phyloP scores from a whole-genome alignment of 345 rosid species.

The Eucalyptus paniculata region DNA sequence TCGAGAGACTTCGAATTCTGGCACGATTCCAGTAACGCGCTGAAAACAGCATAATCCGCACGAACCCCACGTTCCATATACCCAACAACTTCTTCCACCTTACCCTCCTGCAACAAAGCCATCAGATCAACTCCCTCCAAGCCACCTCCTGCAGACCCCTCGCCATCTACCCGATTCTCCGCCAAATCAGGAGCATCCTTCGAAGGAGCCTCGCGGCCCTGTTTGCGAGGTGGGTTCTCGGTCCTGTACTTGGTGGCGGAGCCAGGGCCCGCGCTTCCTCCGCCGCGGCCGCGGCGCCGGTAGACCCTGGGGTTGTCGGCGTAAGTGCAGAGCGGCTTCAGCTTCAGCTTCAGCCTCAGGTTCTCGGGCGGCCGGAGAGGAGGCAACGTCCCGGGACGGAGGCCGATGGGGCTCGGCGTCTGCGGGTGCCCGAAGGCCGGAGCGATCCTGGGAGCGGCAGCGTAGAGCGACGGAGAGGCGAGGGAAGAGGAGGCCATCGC shows the following conservation, averaged over 20 bases:
- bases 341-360: background rate
- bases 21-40: slow-evolving; percentile 17
- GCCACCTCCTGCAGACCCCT: background rate
- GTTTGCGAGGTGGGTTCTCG: background rate
- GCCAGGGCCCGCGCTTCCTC: background rate
- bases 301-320: slow-evolving; percentile 1
- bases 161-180: background rate
- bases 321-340: slow-evolving; percentile 6
- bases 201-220: background rate
- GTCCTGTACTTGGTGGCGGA: background rate
- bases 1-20: slow-evolving; percentile 18
- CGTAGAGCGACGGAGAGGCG: background rate
- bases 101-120: slow-evolving; percentile 31
- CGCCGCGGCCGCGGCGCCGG: slow-evolving; percentile 5
- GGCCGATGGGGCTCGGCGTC: background rate
- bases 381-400: background rate
- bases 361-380: background rate
- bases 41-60: slow-evolving; percentile 19
- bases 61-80: slow-evolving; percentile 7
- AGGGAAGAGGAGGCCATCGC: background rate
- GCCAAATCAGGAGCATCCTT: background rate
- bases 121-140: slow-evolving; percentile 10
- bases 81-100: slow-evolving; percentile 24
- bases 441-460: background rate
- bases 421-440: background rate